These are phyloP conservation scores for Nitzschia inconspicua DNA, from an alignment of 108 stramenopile genomes.

Conservation along the genomic window DNA sequence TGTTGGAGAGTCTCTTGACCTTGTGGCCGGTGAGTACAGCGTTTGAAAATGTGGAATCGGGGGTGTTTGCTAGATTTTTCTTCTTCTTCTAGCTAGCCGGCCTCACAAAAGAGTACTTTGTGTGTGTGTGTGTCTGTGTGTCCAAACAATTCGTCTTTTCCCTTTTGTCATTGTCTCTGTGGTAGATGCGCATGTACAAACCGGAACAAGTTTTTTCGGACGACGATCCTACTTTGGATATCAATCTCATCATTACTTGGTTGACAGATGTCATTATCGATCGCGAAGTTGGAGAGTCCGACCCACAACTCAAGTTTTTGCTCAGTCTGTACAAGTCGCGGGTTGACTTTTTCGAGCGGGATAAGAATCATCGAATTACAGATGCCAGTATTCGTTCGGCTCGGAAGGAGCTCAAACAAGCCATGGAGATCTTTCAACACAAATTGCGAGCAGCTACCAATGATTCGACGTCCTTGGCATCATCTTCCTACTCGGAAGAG, in stretches of 20 bases:
- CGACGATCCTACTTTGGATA: no score
- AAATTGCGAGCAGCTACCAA: slow-evolving; percentile 40
- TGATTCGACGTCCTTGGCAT: slow-evolving; percentile 1
- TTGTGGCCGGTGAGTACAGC: neutral
- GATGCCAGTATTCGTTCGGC: slow-evolving; percentile 42
- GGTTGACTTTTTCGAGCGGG: slow-evolving; percentile 21
- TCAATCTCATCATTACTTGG: no score
- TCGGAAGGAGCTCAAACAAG: slow-evolving; percentile 77
- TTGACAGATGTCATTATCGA: no score
- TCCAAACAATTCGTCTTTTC: neutral
- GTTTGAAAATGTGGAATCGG: neutral
- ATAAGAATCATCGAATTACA: slow-evolving; percentile 9
- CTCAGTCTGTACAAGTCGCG: slow-evolving; percentile 34
- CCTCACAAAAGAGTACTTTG: neutral
- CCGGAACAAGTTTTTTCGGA: no score
- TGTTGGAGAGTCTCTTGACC: slow-evolving; percentile 36
- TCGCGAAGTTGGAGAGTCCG: neutral
- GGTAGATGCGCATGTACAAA: no score
- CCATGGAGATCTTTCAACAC: slow-evolving; percentile 85
- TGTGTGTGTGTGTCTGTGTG: neutral
- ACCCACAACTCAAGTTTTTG: slow-evolving; percentile 40
- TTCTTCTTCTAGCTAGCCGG: neutral
- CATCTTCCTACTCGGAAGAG: slow-evolving; percentile 3
- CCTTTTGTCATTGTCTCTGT: no score
- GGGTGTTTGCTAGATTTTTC: neutral